Base-by-base conservation (phyloP, 2,329 filamentous ascomycete genomes). In the Penicillium sp. region DNA sequence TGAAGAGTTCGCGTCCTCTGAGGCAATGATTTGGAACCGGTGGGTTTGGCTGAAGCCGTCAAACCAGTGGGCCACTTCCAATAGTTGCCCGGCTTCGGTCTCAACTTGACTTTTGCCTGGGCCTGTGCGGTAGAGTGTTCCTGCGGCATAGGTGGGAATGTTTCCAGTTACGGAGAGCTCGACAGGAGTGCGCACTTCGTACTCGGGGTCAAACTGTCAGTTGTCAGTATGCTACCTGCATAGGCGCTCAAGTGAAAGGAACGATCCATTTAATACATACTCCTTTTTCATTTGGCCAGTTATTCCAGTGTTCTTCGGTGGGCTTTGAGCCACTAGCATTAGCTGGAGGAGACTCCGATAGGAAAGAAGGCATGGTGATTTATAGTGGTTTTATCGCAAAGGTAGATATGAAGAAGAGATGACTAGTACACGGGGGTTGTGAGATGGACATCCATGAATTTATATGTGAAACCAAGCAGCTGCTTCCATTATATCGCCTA, bases 31-130 rank as follows among this genome's bases (percentile, higher is more conserved):
- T 56, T 91, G 82, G 69, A 93, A 93, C 27, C 84, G 85, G 74
- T 93, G 89, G 80, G 54, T 90, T 84, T 3, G 85, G 83, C 57
- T 69, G 49, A 92, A 86, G 6, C 89, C 89, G 69, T 95, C 91
- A 64, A 95, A 95, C 91, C 91, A 95, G 71, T 95, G 90, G 1
- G 81, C 84, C 13, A 88, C 79, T 31, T 80, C 78, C 66, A 87
- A 87, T 0, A 80, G 83, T 14, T 74, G 75, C n/a, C 86, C 85
- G 3, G 80, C 79, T 2, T 83, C 74, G 0, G 85, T 86, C n/a
- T 86, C 79, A 3, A 92, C 75, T 37, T 82, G 82, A 70, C 83
- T 85, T 27, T 83, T 81, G 1, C 90, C 89, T 0, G 90, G 89
- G 0, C 91, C 91, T 0, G 88, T 92, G 25, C 91, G 83, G 72